phyloP scores from a whole-genome alignment of 768 basidiomycete species.

The Suillus ampliporus region DNA sequence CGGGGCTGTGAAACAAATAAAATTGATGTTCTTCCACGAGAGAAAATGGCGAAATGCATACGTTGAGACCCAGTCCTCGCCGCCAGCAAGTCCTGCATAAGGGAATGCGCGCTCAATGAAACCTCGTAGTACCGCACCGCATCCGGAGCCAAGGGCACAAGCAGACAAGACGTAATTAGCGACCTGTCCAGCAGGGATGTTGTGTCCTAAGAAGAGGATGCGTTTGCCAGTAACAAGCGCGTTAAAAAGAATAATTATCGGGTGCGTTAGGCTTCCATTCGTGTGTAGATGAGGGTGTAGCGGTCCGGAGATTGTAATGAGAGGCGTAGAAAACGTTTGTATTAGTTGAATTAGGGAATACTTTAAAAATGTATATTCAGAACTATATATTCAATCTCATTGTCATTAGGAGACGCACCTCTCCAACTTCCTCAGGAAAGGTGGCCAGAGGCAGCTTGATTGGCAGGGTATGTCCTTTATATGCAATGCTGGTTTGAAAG shows the following conservation, averaged over 20 bases:
- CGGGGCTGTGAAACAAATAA: conserved; percentile 57
- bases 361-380: conserved; percentile 46
- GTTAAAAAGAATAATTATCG: conserved; percentile 95
- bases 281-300: conserved; percentile 94
- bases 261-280: conserved; percentile 87
- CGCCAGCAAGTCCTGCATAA: conserved; percentile 87
- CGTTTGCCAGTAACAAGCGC: conserved; percentile 94
- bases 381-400: background rate
- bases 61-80: conserved; percentile 91
- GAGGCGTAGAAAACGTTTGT: conserved; percentile 74
- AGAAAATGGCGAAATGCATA: conserved; percentile 48
- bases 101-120: conserved; percentile 94
- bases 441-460: conserved; percentile 90
- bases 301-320: conserved; percentile 68
- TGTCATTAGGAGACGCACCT: conserved; percentile 60
- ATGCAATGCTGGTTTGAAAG: conserved; percentile 84
- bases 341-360: conserved; percentile 92
- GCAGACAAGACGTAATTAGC: conserved; percentile 92
- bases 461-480: conserved; percentile 83
- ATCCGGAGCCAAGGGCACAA: conserved; percentile 91
- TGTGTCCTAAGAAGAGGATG: conserved; percentile 94
- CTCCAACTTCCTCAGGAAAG: conserved; percentile 95
- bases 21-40: background rate
- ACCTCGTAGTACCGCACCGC: conserved; percentile 81
- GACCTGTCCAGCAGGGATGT: conserved; percentile 87